Percentiles rank a stretch among this genome's conserved stretches.
phyloP scores from a whole-genome alignment of 306 rosid genomes.

The Dicorynia guianensis region DNA sequence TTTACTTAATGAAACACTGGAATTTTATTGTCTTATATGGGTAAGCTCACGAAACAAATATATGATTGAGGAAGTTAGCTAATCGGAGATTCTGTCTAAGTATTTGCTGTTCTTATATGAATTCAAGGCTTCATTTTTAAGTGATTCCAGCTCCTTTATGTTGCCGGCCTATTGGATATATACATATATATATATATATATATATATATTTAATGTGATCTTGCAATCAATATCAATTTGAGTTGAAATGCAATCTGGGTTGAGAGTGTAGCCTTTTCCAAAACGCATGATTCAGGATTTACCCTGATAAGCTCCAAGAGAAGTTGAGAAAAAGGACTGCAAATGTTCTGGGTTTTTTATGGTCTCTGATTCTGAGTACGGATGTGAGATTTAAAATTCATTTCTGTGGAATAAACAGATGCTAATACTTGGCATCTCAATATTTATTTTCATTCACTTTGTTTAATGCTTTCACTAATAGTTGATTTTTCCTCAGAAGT shows the following conservation, averaged over 20 bases:
- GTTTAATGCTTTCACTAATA: background rate
- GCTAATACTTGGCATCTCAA: background rate
- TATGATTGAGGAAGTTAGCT: background rate
- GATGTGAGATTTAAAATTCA: background rate
- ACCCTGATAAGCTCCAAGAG: background rate
- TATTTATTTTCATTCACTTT: background rate
- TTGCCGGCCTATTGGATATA: background rate
- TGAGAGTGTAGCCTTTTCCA: background rate
- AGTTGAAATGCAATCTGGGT: background rate
- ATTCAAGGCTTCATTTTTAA: background rate
- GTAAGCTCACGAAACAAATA: background rate
- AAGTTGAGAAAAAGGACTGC: background rate
- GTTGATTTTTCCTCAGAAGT: slow-evolving; percentile 45
- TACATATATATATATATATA: no score
- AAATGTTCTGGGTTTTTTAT: background rate
- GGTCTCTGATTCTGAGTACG: background rate
- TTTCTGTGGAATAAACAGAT: background rate
- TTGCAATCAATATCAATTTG: background rate
- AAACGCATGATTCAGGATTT: background rate
- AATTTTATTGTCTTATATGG: background rate
- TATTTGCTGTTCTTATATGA: background rate
- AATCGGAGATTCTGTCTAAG: background rate
- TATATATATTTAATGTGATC: no score
- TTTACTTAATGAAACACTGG: background rate
- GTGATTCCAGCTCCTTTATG: background rate